These are phyloP conservation scores for Diutina pseudorugosa DNA, from an alignment of 1,139 yeast genomes.

Conservation along the genomic window DNA sequence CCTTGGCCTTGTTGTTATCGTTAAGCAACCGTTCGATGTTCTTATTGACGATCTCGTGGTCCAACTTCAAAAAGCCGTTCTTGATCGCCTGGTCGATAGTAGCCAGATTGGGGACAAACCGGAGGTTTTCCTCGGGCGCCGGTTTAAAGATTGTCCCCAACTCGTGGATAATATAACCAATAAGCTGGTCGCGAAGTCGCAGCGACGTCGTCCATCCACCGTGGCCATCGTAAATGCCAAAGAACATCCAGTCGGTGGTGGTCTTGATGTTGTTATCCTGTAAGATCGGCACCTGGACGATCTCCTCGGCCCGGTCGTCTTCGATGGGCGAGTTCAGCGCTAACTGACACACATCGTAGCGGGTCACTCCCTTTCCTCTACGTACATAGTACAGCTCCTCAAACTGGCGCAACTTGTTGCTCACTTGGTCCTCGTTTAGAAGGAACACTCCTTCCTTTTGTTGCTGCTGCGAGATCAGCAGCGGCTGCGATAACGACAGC, in stretches of 20 bases:
- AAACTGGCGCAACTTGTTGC: constrained; percentile 51
- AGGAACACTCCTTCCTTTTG: constrained; percentile 29
- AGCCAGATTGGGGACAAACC: constrained; percentile 51
- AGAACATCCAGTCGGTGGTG: constrained; percentile 82
- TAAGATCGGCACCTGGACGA: constrained; percentile 67
- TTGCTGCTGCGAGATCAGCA: constrained; percentile 13
- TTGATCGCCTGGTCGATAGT: constrained; percentile 70
- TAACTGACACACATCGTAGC: constrained; percentile 84
- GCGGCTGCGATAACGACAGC: constrained; percentile 22
- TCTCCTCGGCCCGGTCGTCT: constrained; percentile 82
- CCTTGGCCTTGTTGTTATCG: constrained; percentile 46
- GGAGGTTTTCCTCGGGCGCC: constrained; percentile 23
- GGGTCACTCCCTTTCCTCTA: constrained; percentile 80
- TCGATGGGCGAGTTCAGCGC: constrained; percentile 92
- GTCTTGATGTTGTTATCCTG: constrained; percentile 41
- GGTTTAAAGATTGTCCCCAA: constrained; percentile 57
- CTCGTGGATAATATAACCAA: constrained; percentile 66
- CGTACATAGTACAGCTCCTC: constrained; percentile 77
- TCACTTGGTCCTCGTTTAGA: constrained; percentile 65
- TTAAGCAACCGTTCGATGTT: constrained; percentile 59
- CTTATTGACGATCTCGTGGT: constrained; percentile 73
- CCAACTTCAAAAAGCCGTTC: constrained; percentile 71
- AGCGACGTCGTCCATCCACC: constrained; percentile 93
- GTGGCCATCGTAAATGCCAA: constrained; percentile 95
- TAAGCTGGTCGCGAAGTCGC: constrained; percentile 67